Conservation (phyloP, 2,329 filamentous ascomycete species). For the Talaromyces sp. region DNA sequence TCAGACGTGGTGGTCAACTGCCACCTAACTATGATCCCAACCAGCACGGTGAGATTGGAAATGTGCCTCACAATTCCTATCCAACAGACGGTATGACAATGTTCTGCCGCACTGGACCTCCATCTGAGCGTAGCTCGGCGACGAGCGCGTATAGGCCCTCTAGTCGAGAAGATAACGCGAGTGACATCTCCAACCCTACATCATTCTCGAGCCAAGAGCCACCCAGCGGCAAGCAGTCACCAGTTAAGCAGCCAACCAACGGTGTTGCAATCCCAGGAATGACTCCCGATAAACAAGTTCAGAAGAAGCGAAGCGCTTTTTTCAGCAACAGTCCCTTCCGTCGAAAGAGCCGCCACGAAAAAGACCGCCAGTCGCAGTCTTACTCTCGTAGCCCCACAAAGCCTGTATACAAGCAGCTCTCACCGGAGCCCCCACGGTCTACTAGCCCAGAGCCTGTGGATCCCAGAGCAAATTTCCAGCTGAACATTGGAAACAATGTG, state of each 20-base stretch:
- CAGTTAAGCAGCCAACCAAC: conserved; percentile 62
- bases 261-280: conserved; percentile 42
- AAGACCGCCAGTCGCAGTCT: conserved; percentile 49
- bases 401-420: conserved; percentile 29
- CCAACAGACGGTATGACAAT: conserved; percentile 96
- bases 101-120: conserved; percentile 76
- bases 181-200: conserved; percentile 84
- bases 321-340: conserved; percentile 93
- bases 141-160: conserved; percentile 70
- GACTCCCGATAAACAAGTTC: conserved; percentile 63
- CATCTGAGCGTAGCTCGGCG: conserved; percentile 66
- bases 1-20: conserved; percentile 39
- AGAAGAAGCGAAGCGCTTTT: conserved; percentile 75
- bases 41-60: conserved; percentile 62
- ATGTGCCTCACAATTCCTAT: conserved; percentile 87
- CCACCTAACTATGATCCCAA: conserved; percentile 52
- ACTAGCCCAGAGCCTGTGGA: conserved; percentile 82
- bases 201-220: conserved; percentile 85
- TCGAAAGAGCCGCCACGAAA: conserved; percentile 79
- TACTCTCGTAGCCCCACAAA: conserved; percentile 52
- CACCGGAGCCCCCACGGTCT: conserved; percentile 25
- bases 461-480: conserved; percentile 83
- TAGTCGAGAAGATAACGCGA: conserved; percentile 76
- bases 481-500: conserved; percentile 94
- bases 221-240: conserved; percentile 69